Evolutionary conservation across 2,329 filamentous ascomycete species (phyloP), one percentile per base, ranked within the genome.

Genomic region (Fusarium odoratissimum): DNA sequence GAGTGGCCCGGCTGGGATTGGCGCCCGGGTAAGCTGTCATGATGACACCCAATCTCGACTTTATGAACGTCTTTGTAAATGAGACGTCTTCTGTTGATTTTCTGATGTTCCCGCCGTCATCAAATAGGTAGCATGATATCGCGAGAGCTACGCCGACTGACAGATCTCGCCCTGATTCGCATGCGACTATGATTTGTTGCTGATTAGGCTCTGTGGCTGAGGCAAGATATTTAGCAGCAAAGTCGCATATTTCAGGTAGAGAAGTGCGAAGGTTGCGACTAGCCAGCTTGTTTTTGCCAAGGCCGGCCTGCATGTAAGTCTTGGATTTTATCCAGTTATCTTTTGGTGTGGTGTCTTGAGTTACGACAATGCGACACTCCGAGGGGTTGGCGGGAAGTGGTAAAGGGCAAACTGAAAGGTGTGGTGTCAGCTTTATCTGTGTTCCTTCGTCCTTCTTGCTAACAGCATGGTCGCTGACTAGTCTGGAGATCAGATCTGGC

Each of bases 1-100:
- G 83, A 0, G 95, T 98, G 28, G 93, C 88, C 40, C 96, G 87
- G 70, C 91, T 95, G 0, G 95, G 95, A 79, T 97, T 97, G 5
- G 92, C 92, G 74, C 92, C 91, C 2, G 95, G 92, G 79, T 92
- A 91, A 1, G 89, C 90, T 9, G 91, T 92, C 81, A 95, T 93
- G 75, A 98, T 93, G 85, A 91, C 92, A n/a, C 92, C 92, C 37
- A 98, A 85, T 58, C 91, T 88, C 75, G 91, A 89, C 75, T 93
- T 92, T 79, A 98, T 95, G 55, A 92, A 86, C 13, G 87, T 85
- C 82, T 99, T 98, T 79, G 90, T 91, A 52, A 95, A 84, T 12
- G 73, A 75, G 8, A 76, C 74, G 8, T 71, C 66, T 12, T 75
- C 65, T 11, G 71, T 71, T 11, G 74, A 72, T 5, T 72, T 45